phyloP scores from a whole-genome alignment of 1,284 basidiomycete species.

The Neonothopanus nambi region DNA sequence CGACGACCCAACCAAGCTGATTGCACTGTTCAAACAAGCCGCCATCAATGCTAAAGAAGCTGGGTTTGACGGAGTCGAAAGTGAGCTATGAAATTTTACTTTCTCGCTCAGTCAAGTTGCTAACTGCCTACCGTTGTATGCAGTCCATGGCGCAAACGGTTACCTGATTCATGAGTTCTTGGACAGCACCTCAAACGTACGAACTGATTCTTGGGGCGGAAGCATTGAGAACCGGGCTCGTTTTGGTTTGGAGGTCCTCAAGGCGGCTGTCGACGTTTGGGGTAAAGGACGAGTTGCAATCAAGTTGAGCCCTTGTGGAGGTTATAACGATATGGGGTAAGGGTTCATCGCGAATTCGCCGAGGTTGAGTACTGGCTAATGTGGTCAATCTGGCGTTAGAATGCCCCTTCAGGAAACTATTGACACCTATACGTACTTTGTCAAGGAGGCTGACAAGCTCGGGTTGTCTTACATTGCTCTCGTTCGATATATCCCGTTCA shows the following conservation, averaged over 20 bases:
- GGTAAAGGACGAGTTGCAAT: conserved; percentile 52
- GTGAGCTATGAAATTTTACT: conserved; percentile 25
- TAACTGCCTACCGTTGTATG: background rate
- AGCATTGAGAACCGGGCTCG: conserved; percentile 53
- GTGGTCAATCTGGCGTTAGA: conserved; percentile 20
- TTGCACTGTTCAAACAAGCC: conserved; percentile 49
- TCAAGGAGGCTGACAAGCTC: conserved; percentile 23
- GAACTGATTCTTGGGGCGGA: conserved; percentile 65
- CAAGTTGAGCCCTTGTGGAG: conserved; percentile 49
- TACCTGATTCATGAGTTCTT: conserved; percentile 53
- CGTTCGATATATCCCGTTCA: conserved; percentile 28
- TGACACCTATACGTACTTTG: conserved; percentile 24
- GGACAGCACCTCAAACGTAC: conserved; percentile 50
- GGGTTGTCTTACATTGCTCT: conserved; percentile 22
- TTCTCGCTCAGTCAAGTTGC: background rate
- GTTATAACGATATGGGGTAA: conserved; percentile 49
- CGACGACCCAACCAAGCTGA: conserved; percentile 39
- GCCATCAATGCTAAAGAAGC: conserved; percentile 58
- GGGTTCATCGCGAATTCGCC: too few species aligned
- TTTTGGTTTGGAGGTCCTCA: conserved; percentile 55
- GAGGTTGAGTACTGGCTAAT: conserved; percentile 32
- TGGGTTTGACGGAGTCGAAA: conserved; percentile 68
- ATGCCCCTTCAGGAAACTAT: conserved; percentile 39
- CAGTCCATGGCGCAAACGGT: conserved; percentile 48
- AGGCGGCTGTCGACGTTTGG: conserved; percentile 47